Conservation (phyloP, 2,329 filamentous ascomycete genomes). For the Anisogramma anomala region DNA sequence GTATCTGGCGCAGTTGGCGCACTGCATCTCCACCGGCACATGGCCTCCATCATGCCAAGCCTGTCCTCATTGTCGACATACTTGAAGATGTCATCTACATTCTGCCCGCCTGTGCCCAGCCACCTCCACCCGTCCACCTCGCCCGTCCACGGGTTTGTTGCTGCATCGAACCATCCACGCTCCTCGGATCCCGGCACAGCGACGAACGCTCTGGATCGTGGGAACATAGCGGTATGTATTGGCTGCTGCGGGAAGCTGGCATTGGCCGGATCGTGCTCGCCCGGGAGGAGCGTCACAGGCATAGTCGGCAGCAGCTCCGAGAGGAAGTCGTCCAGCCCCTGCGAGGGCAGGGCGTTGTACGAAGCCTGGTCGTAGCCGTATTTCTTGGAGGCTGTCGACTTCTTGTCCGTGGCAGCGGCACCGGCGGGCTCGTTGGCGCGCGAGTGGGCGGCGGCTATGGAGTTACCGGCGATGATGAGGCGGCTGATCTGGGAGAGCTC, state of each 20-base stretch:
- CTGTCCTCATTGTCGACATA: slow-evolving; percentile 72
- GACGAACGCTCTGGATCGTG: slow-evolving; percentile 58
- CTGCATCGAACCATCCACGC: slow-evolving; percentile 69
- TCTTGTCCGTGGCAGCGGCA: slow-evolving; percentile 21
- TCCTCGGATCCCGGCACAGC: slow-evolving; percentile 32
- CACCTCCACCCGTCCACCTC: slow-evolving; percentile 85
- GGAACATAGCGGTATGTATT: slow-evolving; percentile 87
- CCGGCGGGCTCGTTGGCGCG: neutral
- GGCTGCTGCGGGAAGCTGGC: slow-evolving; percentile 84
- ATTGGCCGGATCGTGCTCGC: slow-evolving; percentile 76
- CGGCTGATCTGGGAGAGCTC: slow-evolving; percentile 60
- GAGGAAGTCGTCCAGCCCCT: slow-evolving; percentile 74
- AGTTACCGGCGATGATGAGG: slow-evolving; percentile 86
- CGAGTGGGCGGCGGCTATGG: slow-evolving; percentile 40
- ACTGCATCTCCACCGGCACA: slow-evolving; percentile 81
- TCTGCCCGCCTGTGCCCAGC: slow-evolving; percentile 80
- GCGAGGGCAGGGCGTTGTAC: slow-evolving; percentile 79
- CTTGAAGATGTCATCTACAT: slow-evolving; percentile 85
- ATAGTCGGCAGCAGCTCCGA: slow-evolving; percentile 70
- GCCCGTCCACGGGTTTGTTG: slow-evolving; percentile 88
- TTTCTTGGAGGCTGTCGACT: slow-evolving; percentile 53
- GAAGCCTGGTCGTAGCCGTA: slow-evolving; percentile 86
- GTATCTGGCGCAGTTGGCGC: slow-evolving; percentile 96
- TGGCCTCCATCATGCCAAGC: slow-evolving; percentile 83
- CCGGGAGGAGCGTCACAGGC: slow-evolving; percentile 80